Percentiles rank a stretch among this genome's conserved stretches.
Evolutionary conservation across 75 land plant species (phyloP).

Genomic region (Selaginella tamariscina): DNA sequence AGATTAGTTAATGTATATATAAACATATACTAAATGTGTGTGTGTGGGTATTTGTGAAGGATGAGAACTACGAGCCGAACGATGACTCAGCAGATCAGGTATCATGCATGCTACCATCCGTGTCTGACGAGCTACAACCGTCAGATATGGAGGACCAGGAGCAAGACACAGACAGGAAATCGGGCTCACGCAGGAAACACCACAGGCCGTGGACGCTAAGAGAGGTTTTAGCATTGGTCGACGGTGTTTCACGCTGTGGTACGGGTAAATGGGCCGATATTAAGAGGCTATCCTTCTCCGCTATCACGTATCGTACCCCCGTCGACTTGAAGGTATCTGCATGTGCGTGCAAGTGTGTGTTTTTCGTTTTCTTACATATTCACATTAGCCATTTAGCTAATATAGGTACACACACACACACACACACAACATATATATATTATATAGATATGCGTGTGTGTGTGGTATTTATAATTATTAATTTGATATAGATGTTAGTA

Average conservation of each 20-base stretch:
- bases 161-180: constrained; percentile 28
- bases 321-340: constrained; percentile 96
- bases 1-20: too few species aligned
- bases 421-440: too few species aligned
- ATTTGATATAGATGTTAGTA: too few species aligned
- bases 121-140: not conserved
- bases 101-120: not conserved
- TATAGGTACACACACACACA: too few species aligned
- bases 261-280: constrained; percentile 98
- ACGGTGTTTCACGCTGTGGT: constrained; percentile 81
- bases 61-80: not conserved
- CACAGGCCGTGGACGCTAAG: constrained; percentile 85
- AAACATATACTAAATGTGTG: too few species aligned
- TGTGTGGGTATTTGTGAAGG: too few species aligned
- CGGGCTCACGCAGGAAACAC: constrained; percentile 74
- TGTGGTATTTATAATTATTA: too few species aligned
- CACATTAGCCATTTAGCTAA: too few species aligned
- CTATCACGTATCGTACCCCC: constrained; percentile 57
- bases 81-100: not conserved
- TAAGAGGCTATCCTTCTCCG: constrained; percentile 61
- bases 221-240: constrained; percentile 84
- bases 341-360: too few species aligned
- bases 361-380: too few species aligned
- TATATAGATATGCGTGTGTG: too few species aligned
- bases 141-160: not conserved